Conservation (phyloP, 352 stramenopile genomes). For the Globisporangium rhizosaccharum region DNA sequence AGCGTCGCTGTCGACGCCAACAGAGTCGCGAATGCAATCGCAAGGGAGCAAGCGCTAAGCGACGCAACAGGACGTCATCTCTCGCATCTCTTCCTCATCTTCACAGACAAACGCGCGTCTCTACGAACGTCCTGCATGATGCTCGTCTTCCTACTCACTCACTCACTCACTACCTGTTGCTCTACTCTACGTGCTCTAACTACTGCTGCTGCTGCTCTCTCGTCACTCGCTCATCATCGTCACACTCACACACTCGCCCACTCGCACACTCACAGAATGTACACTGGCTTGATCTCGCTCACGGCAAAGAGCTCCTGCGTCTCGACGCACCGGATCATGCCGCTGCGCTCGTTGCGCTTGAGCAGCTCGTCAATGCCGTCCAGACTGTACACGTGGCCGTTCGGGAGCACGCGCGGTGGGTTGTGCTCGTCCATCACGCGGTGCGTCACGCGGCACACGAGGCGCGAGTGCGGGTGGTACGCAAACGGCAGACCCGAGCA, state of each 20-base stretch:
- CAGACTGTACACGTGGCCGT: slow-evolving; percentile 82
- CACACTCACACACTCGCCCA: background rate
- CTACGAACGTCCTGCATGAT: background rate
- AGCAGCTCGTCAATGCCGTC: slow-evolving; percentile 57
- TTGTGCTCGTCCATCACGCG: slow-evolving; percentile 86
- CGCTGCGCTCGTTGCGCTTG: slow-evolving; percentile 24
- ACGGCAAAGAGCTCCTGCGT: slow-evolving; percentile 63
- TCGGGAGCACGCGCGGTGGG: slow-evolving; percentile 70
- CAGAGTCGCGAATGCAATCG: background rate
- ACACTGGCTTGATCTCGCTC: slow-evolving; percentile 66
- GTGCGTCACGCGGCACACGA: slow-evolving; percentile 77
- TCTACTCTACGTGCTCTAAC: background rate
- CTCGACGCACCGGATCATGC: slow-evolving; percentile 68
- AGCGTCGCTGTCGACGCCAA: background rate
- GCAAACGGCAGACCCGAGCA: slow-evolving; percentile 56
- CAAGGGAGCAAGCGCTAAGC: background rate
- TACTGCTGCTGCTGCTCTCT: background rate
- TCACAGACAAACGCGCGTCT: background rate
- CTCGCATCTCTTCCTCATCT: background rate
- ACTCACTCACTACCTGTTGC: too few species aligned
- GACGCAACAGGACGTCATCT: background rate
- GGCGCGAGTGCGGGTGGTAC: slow-evolving; percentile 76
- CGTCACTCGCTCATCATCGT: background rate
- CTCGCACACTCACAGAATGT: slow-evolving; percentile 43
- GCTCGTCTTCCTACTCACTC: too few species aligned